Base-by-base conservation (phyloP, 2,329 filamentous ascomycete species). In the Aureobasidium pullulans region DNA sequence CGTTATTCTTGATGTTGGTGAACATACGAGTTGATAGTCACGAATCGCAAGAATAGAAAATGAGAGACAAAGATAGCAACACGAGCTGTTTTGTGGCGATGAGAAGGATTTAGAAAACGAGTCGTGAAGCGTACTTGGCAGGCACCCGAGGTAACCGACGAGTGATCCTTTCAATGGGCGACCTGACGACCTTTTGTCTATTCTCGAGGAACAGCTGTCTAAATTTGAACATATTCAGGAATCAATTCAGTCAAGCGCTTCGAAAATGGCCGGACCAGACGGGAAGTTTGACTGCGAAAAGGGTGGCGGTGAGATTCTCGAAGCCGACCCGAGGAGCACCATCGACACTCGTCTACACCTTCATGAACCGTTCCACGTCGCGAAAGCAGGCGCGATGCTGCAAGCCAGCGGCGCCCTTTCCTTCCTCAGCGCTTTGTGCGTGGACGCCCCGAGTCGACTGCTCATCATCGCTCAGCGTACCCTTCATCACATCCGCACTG, bases 21-120 rank as follows among this genome's bases (percentile, higher is more conserved):
- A n/a, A 10, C 16, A 4, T 23, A 42, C 49, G 37, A 42, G 39
- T 23, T 42, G 37, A 42, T 32, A n/a, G 6, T 42, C 49, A 53
- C 37, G 37, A n/a, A 19, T 9, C 32, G 23, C 37, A 53, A 23
- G 37, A 42, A 53, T 53, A 53, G 49, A 37, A 9, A 19, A 36
- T n/a, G 42, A 53, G 37, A 53, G 40, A 53, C 36, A 53, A 53
- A 53, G 36, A 42, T 23, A 32, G 15, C 34, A 32, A 53, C 49
- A 42, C 49, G 49, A 53, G 28, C 15, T 8, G 8, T 8, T 9
- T 8, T 36, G 34, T 36, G 34, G 34, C 34, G 34, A 36, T 36
- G 23, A 31, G 49, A 37, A 52, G 36, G 49, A 40, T 40, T 16
- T 36, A 42, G 16, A 9, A 10, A 50, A 28, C 43, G 49, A 53